Evolutionary conservation across 306 rosid genomes (phyloP).

Genomic region (Benincasa hispida): DNA sequence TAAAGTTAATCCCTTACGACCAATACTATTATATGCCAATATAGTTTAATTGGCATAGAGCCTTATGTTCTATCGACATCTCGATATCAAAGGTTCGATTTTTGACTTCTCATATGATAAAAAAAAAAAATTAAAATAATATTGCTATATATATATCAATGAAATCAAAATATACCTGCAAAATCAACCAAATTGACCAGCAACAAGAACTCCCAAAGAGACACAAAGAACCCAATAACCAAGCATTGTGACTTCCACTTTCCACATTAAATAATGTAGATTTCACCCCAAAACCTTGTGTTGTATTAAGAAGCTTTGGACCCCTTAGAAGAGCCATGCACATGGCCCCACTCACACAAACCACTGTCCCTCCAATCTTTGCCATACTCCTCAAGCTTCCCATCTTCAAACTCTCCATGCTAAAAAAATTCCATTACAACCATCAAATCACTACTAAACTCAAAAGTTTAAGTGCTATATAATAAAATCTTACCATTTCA

Average conservation of each 20-base stretch:
- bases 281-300: conserved; percentile 13
- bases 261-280: conserved; percentile 11
- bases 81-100: no score
- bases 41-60: no score
- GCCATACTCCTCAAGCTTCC: conserved; percentile 40
- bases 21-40: no score
- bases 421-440: neutral
- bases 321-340: conserved; percentile 59
- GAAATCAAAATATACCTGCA: conserved; percentile 11
- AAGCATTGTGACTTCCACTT: conserved; percentile 11
- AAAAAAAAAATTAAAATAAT: no score
- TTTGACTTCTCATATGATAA: no score
- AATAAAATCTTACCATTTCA: neutral
- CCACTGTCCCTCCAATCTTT: conserved; percentile 43
- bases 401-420: conserved; percentile 39
- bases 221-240: conserved; percentile 13
- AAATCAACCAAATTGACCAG: conserved; percentile 19
- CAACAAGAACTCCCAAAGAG: conserved; percentile 12
- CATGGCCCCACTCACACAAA: conserved; percentile 61
- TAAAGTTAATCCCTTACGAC: no score
- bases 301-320: conserved; percentile 34
- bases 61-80: no score
- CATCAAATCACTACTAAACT: neutral
- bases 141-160: no score
- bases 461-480: neutral